Conservation (phyloP, 2,329 filamentous ascomycete genomes). For the Cladophialophora exuberans region DNA sequence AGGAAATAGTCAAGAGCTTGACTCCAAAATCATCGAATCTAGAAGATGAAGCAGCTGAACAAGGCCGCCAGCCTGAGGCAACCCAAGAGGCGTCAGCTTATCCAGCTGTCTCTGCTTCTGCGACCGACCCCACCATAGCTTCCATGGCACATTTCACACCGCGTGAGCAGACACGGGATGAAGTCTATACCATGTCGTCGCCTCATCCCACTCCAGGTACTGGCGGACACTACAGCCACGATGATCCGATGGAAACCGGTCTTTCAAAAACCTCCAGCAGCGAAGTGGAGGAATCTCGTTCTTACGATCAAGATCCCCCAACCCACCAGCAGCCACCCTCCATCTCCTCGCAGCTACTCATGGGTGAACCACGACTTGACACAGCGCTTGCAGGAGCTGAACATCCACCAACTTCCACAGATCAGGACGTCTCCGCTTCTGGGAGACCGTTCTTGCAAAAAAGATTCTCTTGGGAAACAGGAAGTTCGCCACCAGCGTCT, state of each 20-base stretch:
- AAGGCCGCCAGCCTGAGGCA: background rate
- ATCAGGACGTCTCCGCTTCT: background rate
- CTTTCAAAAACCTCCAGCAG: no score
- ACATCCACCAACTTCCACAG: background rate
- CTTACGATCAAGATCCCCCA: background rate
- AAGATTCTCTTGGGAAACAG: slow-evolving; percentile 50
- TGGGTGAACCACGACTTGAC: background rate
- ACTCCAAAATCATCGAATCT: slow-evolving; percentile 38
- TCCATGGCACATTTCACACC: background rate
- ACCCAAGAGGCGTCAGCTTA: background rate
- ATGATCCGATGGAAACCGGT: no score
- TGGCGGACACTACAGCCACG: no score
- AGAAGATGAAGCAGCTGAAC: slow-evolving; percentile 5
- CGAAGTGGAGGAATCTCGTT: no score
- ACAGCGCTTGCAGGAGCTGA: background rate
- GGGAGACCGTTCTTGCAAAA: slow-evolving; percentile 37
- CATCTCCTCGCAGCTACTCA: background rate
- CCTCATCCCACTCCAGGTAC: no score
- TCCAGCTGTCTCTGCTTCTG: background rate
- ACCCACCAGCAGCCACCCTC: background rate
- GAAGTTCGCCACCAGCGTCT: slow-evolving; percentile 14
- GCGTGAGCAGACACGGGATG: no score
- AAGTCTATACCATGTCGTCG: no score
- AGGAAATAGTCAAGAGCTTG: slow-evolving; percentile 54
- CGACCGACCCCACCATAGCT: background rate